Evolutionary conservation across 2,329 filamentous ascomycete species (phyloP).

Genomic region (Parasarocladium wereldwijsianum): DNA sequence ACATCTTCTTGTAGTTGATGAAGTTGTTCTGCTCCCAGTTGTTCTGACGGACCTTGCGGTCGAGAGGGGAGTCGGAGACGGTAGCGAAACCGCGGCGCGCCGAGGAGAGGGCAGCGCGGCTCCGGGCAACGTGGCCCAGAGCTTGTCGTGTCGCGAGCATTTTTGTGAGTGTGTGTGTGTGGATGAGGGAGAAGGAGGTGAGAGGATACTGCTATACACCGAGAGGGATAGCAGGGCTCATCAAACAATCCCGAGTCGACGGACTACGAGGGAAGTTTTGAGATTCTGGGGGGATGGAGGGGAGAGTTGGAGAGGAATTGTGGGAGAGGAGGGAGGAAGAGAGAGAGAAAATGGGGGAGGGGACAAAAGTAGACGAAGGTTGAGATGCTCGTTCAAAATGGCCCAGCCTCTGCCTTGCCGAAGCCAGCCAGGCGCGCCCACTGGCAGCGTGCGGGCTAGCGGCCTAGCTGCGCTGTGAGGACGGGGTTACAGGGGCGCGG

Average conservation of each 20-base stretch:
- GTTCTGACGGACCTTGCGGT: constrained; percentile 95
- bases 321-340: constrained; percentile 1
- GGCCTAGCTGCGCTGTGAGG: too few species aligned
- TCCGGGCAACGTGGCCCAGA: constrained; percentile 49
- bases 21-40: constrained; percentile 92
- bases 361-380: too few species aligned
- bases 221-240: constrained; percentile 1
- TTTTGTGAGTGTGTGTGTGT: too few species aligned
- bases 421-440: too few species aligned
- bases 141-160: constrained; percentile 62
- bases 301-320: constrained; percentile 2
- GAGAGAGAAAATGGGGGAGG: constrained; percentile 2
- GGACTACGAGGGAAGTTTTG: constrained; percentile 1
- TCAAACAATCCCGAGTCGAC: constrained; percentile 3
- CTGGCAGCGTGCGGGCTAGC: too few species aligned
- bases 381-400: too few species aligned
- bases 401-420: too few species aligned
- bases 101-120: constrained; percentile 41
- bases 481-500: too few species aligned
- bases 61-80: constrained; percentile 70
- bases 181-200: too few species aligned
- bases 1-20: constrained; percentile 99
- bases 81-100: constrained; percentile 66
- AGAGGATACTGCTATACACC: too few species aligned
- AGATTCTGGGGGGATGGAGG: too few species aligned